Evolutionary conservation across 2,329 filamentous ascomycete genomes (phyloP).

Genomic region (Xylariales sp.): DNA sequence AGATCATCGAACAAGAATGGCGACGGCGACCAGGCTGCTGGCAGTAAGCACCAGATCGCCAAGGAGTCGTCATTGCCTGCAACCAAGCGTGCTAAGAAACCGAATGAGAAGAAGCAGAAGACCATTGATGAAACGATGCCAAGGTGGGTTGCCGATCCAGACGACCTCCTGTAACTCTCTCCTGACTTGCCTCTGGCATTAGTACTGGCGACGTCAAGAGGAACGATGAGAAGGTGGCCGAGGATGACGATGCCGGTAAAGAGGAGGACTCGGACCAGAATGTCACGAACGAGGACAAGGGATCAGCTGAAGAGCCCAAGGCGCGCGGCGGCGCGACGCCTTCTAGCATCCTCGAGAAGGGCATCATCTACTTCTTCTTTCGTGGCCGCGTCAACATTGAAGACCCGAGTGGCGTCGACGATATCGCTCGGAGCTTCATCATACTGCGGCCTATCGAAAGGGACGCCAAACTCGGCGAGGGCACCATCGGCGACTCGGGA

Average conservation of each 20-base stretch:
- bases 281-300: slow-evolving; percentile 18
- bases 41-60: slow-evolving; percentile 31
- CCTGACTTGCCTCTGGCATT: not conserved
- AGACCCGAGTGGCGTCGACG: slow-evolving; percentile 61
- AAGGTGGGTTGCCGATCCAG: slow-evolving; percentile 14
- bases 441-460: slow-evolving; percentile 68
- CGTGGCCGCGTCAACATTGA: slow-evolving; percentile 71
- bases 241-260: slow-evolving; percentile 11
- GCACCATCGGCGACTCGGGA: slow-evolving; percentile 41
- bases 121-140: slow-evolving; percentile 48
- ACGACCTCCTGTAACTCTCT: no score
- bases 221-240: slow-evolving; percentile 29
- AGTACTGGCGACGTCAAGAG: slow-evolving; percentile 36
- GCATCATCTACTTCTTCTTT: slow-evolving; percentile 87
- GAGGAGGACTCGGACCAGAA: slow-evolving; percentile 19
- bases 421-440: slow-evolving; percentile 75
- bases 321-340: slow-evolving; percentile 31
- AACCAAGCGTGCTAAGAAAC: slow-evolving; percentile 34
- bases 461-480: slow-evolving; percentile 61
- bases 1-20: slow-evolving; percentile 9
- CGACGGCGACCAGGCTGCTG: slow-evolving; percentile 14
- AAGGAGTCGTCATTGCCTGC: slow-evolving; percentile 26
- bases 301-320: slow-evolving; percentile 25
- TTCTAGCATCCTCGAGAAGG: slow-evolving; percentile 71
- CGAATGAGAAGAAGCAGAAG: slow-evolving; percentile 37